A percentile compares a stretch with the other conserved stretches of the same genome.
Conservation (phyloP, 495 filamentous ascomycete genomes). For the Daldinia childiae region DNA sequence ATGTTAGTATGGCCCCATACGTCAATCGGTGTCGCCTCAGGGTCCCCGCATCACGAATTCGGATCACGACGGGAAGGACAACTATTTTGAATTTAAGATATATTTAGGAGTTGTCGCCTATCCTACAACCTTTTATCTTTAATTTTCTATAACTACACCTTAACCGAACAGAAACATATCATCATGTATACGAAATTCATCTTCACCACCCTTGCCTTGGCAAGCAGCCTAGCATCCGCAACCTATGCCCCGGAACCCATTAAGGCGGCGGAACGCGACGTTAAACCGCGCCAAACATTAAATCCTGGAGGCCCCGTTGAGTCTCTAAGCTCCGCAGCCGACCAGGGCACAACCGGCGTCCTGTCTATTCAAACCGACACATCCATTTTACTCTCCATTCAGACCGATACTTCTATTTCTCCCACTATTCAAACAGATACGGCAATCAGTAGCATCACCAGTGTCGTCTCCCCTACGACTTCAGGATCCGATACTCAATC, state of each 20-base stretch:
- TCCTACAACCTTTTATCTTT: not conserved
- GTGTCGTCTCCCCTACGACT: not conserved
- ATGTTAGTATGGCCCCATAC: conserved; percentile 19
- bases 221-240: conserved; percentile 16
- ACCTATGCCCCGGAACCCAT: not conserved
- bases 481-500: conserved; percentile 14
- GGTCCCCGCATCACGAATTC: not conserved
- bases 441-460: not conserved
- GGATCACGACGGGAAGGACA: conserved; percentile 1
- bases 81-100: not conserved
- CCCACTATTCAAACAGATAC: not conserved
- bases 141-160: not conserved
- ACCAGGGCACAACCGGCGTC: conserved; percentile 18
- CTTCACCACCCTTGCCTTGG: conserved; percentile 1
- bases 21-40: not conserved
- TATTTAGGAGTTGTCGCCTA: not conserved
- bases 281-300: conserved; percentile 24
- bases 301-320: conserved; percentile 32
- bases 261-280: not conserved
- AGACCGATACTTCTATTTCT: not conserved
- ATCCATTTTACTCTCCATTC: not conserved
- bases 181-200: conserved; percentile 24
- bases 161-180: not conserved
- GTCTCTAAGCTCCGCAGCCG: conserved; percentile 12
- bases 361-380: conserved; percentile 30